Evolutionary conservation across 2,329 filamentous ascomycete species (phyloP).

Genomic region (Pseudopithomyces maydicus): DNA sequence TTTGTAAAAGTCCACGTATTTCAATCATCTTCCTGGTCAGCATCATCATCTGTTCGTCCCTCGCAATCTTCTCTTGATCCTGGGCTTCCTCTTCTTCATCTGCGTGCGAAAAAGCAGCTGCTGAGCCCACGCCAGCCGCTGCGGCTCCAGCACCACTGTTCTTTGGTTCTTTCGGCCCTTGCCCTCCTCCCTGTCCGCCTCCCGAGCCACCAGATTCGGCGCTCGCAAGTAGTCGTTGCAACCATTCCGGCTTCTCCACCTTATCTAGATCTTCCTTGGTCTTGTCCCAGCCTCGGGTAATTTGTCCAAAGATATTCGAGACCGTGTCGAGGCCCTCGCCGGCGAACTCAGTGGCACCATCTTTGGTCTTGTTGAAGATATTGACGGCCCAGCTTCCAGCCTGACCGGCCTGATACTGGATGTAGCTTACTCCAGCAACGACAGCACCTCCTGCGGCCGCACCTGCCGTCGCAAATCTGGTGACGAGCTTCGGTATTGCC

Average conservation of each 20-base stretch:
- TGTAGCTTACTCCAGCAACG: constrained; percentile 84
- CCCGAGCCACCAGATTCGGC: constrained; percentile 47
- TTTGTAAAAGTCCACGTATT: constrained; percentile 88
- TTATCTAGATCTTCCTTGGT: constrained; percentile 80
- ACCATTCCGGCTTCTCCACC: constrained; percentile 73
- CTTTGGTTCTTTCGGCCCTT: constrained; percentile 56
- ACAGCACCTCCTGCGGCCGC: constrained; percentile 90
- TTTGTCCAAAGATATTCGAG: constrained; percentile 77
- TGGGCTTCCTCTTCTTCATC: constrained; percentile 71
- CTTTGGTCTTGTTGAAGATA: constrained; percentile 72
- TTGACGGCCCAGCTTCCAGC: constrained; percentile 79
- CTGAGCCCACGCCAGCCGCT: constrained; percentile 72
- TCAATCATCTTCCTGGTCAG: constrained; percentile 99
- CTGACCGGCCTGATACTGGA: constrained; percentile 94
- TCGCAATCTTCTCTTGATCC: constrained; percentile 68
- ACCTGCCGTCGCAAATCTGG: constrained; percentile 86
- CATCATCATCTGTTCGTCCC: constrained; percentile 99
- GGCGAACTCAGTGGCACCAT: constrained; percentile 72
- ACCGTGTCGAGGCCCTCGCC: constrained; percentile 73
- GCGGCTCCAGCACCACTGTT: constrained; percentile 60
- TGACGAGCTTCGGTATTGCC: constrained; percentile 80
- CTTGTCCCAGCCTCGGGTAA: constrained; percentile 78
- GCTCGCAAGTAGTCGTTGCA: constrained; percentile 69
- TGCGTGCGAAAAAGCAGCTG: constrained; percentile 78
- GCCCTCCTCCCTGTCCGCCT: constrained; percentile 44